Evolutionary conservation across 1,139 yeast species (phyloP), one percentile per base, ranked within the genome.

Genomic region (Saccharomycopsis phalli): DNA sequence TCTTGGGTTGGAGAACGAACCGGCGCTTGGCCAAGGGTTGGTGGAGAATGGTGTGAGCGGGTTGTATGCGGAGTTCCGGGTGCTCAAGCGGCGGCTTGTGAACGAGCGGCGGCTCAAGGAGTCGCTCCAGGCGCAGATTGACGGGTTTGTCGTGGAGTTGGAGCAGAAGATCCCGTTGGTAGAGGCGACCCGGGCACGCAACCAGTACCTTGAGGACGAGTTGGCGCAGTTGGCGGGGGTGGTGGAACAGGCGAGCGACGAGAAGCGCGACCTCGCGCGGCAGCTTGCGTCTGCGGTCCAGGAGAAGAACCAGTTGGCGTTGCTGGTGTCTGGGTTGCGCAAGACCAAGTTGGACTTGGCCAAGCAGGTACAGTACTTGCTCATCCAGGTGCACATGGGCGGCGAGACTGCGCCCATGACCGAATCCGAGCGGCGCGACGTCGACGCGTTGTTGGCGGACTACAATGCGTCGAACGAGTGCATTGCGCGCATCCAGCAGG

Each of bases 151-250:
- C 27, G 66, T 65, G 25, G 96, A 88, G 55, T 65, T 91, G 49
- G 94, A 87, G 54, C 69, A 74, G 20, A 80, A 82, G 51, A 80
- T 86, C 42, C 97, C 97, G 0, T 66, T 80, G 1, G 69, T 88
- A 38, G 71, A 81, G 60, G 81, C 76, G 48, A 83, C 75, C 56
- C 77, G 68, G 41, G 74, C 69, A 41, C 74, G 71, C 45, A 69
- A 71, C 28, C 54, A 59, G 8, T 57, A 66, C 13, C 52, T 74
- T 31, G 78, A 76, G 52, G 51, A 52, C 4, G 76, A 74, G 47
- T 58, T 77, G 59, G 71, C 64, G 53, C 76, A 68, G 51, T 62
- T 63, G 52, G 69, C 69, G 51, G 68, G 62, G 47, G 53, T 68
- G 32, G 52, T 76, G 19, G 78, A 74, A 45, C 57, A 58, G 22